Base-by-base conservation (phyloP, 2,329 filamentous ascomycete species). In the Polytolypa hystricis region DNA sequence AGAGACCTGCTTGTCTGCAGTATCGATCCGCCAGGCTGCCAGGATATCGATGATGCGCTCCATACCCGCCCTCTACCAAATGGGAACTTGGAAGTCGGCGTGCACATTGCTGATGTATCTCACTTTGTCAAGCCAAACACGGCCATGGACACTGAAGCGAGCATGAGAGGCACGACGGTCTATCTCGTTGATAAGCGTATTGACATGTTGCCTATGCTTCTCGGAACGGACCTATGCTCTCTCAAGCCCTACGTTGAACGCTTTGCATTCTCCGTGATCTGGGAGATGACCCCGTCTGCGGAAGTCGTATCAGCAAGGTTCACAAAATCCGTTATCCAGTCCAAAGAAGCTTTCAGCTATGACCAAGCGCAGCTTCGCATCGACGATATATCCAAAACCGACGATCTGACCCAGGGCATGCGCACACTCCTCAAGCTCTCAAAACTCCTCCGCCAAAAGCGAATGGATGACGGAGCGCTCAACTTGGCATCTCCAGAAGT, bases 181-280 rank as follows among this genome's bases (percentile, higher is more conserved):
- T 98, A 98, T 57, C 70, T 98, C 11, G 91, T 98, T 3, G 91
- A 98, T 62, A 98, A 98, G 70, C 86, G 91, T 51, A 98, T 98
- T 51, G 93, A 98, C 67, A 98, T 98, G 93, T 72, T 98, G 58
- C 93, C 93, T 1, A 87, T 86, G 72, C 78, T 98, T 20, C 78
- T 98, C 9, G 91, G 91, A 40, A 98, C 91, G 1, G 87, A 98
- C 53, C 70, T 98, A 1, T 98, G 91, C 64, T 98, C 91, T 0
- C 68, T 98, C 14, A 96, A 96, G 60, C 91, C 91, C 0, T 91
- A 95, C 51, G 86, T 98, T n/a, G 91, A 98, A 64, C 83, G 84
- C 7, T 91, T 79, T 53, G 84, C 84, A 18, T 91, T 91, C 55
- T 89, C 83, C 1, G 79, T 81, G 5, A 65, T 89, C 14, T 91